These are phyloP conservation scores for Fraxinus platypoda DNA, from an alignment of 305 asterid genomes.

Conservation along the genomic window DNA sequence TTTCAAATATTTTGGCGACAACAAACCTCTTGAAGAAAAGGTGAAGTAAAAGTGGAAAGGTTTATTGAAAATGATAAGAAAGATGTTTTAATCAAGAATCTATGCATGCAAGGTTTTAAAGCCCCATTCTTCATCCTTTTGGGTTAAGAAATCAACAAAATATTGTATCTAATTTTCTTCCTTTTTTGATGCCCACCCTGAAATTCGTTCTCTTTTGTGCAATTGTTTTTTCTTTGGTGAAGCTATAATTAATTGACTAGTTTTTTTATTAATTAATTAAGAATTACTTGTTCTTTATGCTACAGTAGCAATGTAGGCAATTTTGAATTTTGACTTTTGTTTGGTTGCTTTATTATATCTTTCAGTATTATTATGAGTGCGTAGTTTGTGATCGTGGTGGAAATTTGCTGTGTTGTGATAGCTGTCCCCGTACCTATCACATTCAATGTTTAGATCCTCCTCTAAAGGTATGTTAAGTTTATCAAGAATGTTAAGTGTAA, in stretches of 20 bases:
- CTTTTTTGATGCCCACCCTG: neutral
- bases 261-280: neutral
- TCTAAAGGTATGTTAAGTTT: conserved; percentile 48
- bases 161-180: neutral
- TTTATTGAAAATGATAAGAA: neutral
- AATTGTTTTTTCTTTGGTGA: neutral
- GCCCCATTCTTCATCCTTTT: neutral
- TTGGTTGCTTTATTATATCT: conserved; percentile 24
- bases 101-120: neutral
- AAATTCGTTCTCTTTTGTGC: neutral
- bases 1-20: conserved; percentile 10
- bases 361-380: conserved; percentile 87
- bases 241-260: neutral
- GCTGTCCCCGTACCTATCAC: conserved; percentile 62
- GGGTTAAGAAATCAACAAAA: neutral
- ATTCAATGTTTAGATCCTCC: conserved; percentile 64
- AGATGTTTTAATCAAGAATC: neutral
- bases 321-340: conserved; percentile 20
- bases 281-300: conserved; percentile 21
- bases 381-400: conserved; percentile 73
- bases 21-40: neutral
- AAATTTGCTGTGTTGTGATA: conserved; percentile 55
- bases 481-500: neutral
- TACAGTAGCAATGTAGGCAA: conserved; percentile 13
- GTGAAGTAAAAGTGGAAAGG: neutral